phyloP scores from a whole-genome alignment of 768 basidiomycete species.

The Boletus rubroflammeus region DNA sequence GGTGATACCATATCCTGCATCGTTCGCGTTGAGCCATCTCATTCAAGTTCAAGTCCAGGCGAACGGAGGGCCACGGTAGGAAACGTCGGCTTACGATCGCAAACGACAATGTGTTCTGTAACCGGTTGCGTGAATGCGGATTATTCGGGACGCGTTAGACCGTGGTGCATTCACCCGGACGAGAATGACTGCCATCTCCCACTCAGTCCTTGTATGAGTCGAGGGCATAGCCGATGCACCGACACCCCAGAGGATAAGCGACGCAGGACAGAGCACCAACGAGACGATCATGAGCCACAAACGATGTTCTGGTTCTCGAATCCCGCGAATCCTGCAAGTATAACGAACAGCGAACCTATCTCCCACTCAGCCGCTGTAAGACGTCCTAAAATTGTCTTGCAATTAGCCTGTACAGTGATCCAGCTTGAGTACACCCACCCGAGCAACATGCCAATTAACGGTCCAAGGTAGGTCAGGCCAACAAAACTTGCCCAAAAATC shows the following conservation, averaged over 20 bases:
- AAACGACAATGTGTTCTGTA: constrained; percentile 18
- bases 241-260: constrained; percentile 21
- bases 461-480: constrained; percentile 20
- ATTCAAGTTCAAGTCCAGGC: too few species aligned
- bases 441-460: constrained; percentile 19
- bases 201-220: constrained; percentile 21
- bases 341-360: constrained; percentile 20
- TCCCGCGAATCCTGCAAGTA: constrained; percentile 14
- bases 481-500: constrained; percentile 22
- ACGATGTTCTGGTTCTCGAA: constrained; percentile 21
- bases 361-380: constrained; percentile 19
- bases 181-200: constrained; percentile 21
- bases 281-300: constrained; percentile 26
- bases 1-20: constrained; percentile 18
- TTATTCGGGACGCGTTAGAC: neutral
- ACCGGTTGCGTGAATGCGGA: neutral
- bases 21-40: neutral
- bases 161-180: constrained; percentile 11
- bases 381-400: constrained; percentile 2
- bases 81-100: constrained; percentile 9
- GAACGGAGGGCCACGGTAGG: neutral
- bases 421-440: constrained; percentile 2
- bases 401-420: neutral
- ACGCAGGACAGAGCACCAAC: constrained; percentile 13
- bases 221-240: constrained; percentile 19